Evolutionary conservation across 2,329 filamentous ascomycete species (phyloP), one percentile per base, ranked within the genome.

Genomic region (Exophiala lecanii-corni): DNA sequence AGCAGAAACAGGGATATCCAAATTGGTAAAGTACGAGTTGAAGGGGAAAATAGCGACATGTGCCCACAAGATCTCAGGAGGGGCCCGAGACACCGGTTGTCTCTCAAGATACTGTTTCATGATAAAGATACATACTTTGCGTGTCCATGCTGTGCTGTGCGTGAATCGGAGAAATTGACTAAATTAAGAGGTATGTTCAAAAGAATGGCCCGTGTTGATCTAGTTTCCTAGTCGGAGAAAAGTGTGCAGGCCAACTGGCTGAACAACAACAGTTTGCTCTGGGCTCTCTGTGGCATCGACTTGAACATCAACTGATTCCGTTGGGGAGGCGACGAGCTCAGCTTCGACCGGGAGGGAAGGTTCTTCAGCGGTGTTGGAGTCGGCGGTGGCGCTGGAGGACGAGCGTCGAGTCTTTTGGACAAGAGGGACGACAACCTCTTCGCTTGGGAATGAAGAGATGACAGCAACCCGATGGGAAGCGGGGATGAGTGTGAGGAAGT

Each of bases 351-450:
- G 36, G 6, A 50, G 39, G 16, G 42, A 23, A n/a, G 45, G 38
- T n/a, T 51, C 45, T 18, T 51, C 49, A 32, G 34, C 45, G 15
- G 42, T 35, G 45, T 46, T 46, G 28, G 49, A 51, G 19, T 46
- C 47, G 39, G 47, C 15, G 36, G 55, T 51, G 25, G 43, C 23
- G 39, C 50, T 43, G 38, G 55, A 45, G 47, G 50, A 46, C 47
- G 50, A 51, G 41, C 55, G 50, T 40, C 47, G 45, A 47, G 51
- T 45, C 34, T 54, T 54, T 26, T 54, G 47, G 7, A 50, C 34
- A 12, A 32, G 43, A 12, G 51, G 51, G 13, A 54, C 47, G 33
- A 54, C 21, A 10, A 48, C 36, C 20, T 51, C 48, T 23, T 37
- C 44, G 38, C 19, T 30, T 19, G 15, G 37, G 17, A 42, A 34